Evolutionary conservation across 78 protist species (phyloP).

Genomic region (slime mould (Dictyostelium discoideum)): DNA sequence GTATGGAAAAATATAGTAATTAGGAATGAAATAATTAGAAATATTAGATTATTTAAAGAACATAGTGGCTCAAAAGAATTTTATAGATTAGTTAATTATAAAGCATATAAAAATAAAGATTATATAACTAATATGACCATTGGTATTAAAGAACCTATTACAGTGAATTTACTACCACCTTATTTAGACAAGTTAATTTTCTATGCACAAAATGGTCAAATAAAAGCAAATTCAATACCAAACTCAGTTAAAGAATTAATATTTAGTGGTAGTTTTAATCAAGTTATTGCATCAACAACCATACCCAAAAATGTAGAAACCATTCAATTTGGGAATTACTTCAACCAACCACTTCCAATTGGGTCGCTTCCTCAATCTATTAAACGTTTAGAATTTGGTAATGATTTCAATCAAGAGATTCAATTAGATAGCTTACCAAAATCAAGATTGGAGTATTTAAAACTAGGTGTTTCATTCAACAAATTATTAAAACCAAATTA

Average conservation of each 20-base stretch:
- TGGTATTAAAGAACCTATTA: neutral
- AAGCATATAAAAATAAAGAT: neutral
- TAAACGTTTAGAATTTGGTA: neutral
- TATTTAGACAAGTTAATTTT: neutral
- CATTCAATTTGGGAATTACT: neutral
- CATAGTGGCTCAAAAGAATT: neutral
- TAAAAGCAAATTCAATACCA: neutral
- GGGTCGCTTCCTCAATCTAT: neutral
- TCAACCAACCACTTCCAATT: neutral
- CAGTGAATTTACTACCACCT: neutral
- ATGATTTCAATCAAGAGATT: neutral
- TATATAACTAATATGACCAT: neutral
- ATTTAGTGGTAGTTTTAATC: neutral
- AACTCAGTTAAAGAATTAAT: neutral
- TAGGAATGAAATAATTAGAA: neutral
- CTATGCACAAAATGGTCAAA: neutral
- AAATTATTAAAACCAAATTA: neutral
- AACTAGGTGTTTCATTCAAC: neutral
- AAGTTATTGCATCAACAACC: neutral
- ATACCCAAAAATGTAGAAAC: neutral
- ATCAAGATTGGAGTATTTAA: neutral
- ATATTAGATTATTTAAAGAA: neutral
- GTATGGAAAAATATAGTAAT: neutral
- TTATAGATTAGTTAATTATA: neutral
- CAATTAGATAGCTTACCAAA: neutral